These are phyloP conservation scores for Mollisiaceae sp. DNA, from an alignment of 2,329 filamentous ascomycete genomes.

Conservation along the genomic window DNA sequence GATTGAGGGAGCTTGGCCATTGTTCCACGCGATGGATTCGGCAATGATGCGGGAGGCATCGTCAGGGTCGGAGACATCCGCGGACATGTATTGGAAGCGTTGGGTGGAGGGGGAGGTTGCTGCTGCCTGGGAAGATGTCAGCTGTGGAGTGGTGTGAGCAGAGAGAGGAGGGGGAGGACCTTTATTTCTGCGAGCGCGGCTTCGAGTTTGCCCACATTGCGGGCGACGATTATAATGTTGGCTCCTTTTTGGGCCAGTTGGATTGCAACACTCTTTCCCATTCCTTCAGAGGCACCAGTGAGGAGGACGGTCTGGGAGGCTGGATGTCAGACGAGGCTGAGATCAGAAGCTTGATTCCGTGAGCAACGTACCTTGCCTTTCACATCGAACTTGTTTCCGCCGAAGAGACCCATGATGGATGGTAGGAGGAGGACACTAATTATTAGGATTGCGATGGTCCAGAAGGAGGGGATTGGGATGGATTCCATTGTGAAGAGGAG, in stretches of 20 bases:
- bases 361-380: slow-evolving; percentile 72
- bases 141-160: slow-evolving; percentile 11
- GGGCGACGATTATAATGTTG: slow-evolving; percentile 83
- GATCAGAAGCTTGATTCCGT: background rate
- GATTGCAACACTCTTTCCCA: slow-evolving; percentile 78
- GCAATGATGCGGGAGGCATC: slow-evolving; percentile 74
- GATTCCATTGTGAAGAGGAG: slow-evolving; percentile 8
- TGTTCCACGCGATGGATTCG: slow-evolving; percentile 81
- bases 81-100: slow-evolving; percentile 81
- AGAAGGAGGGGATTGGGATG: slow-evolving; percentile 27
- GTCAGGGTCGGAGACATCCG: slow-evolving; percentile 74
- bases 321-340: slow-evolving; percentile 27
- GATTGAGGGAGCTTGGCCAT: slow-evolving; percentile 74
- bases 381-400: slow-evolving; percentile 80
- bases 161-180: slow-evolving; percentile 48
- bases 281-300: slow-evolving; percentile 91
- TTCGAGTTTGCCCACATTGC: slow-evolving; percentile 76
- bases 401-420: slow-evolving; percentile 68
- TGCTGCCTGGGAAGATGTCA: slow-evolving; percentile 55
- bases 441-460: slow-evolving; percentile 27
- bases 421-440: slow-evolving; percentile 40
- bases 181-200: slow-evolving; percentile 69
- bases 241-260: slow-evolving; percentile 84
- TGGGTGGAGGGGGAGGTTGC: slow-evolving; percentile 71
- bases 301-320: slow-evolving; percentile 76